These are phyloP conservation scores for Phtheirospermum japonicum DNA, from an alignment of 257 asterid genomes.

Conservation along the genomic window DNA sequence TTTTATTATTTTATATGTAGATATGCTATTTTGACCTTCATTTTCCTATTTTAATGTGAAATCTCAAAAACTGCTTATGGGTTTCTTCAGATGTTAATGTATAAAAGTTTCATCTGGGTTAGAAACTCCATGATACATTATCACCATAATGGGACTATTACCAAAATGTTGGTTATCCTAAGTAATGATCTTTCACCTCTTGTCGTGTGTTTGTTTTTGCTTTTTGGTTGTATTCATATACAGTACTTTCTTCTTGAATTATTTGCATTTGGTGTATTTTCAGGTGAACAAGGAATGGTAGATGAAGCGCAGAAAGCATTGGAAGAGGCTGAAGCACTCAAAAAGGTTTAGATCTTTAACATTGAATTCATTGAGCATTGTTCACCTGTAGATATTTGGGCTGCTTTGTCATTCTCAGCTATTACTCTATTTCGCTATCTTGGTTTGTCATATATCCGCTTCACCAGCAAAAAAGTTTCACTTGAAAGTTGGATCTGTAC, in stretches of 20 bases:
- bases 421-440: neutral
- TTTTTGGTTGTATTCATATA: conserved; percentile 4
- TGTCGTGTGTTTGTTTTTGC: conserved; percentile 2
- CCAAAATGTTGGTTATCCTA: neutral
- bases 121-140: neutral
- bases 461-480: neutral
- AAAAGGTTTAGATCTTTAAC: conserved; percentile 47
- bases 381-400: conserved; percentile 10
- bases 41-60: neutral
- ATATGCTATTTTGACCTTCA: neutral
- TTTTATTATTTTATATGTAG: neutral
- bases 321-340: conserved; percentile 94
- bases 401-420: neutral
- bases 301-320: conserved; percentile 87
- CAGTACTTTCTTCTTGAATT: neutral
- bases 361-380: conserved; percentile 26
- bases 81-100: neutral
- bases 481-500: neutral
- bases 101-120: conserved; percentile 13
- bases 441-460: neutral
- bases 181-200: conserved; percentile 3
- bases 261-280: conserved; percentile 28
- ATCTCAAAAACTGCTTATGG: neutral
- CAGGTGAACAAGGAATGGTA: conserved; percentile 87
- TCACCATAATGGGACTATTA: neutral